These are phyloP conservation scores for Hamigera avellanea DNA, from an alignment of 495 filamentous ascomycete genomes.

Conservation along the genomic window DNA sequence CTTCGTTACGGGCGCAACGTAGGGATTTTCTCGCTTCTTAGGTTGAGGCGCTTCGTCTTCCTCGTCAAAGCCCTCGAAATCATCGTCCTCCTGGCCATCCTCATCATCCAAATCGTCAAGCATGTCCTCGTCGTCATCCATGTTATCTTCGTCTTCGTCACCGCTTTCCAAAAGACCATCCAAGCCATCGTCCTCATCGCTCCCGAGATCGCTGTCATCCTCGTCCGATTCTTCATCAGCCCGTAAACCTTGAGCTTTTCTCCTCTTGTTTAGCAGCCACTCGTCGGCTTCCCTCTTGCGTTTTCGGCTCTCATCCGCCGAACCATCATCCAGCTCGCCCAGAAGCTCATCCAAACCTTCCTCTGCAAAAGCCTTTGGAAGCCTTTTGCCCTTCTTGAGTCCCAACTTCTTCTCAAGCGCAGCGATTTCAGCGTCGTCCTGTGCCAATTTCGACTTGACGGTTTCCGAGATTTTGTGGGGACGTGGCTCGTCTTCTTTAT, in stretches of 20 bases:
- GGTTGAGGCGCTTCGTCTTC: constrained; percentile 15
- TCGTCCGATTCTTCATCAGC: constrained; percentile 18
- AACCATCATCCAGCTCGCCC: constrained; percentile 50
- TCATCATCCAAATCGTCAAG: constrained; percentile 18
- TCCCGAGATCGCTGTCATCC: constrained; percentile 13
- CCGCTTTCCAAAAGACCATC: constrained; percentile 8
- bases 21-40: constrained; percentile 50
- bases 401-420: constrained; percentile 83
- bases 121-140: constrained; percentile 15
- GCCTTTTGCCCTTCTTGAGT: constrained; percentile 63
- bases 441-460: constrained; percentile 49
- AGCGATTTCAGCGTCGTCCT: constrained; percentile 80
- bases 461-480: constrained; percentile 39
- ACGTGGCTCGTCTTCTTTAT: constrained; percentile 12
- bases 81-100: constrained; percentile 12
- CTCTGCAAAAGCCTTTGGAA: constrained; percentile 66
- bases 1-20: constrained; percentile 39
- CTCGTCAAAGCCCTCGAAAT: constrained; percentile 31
- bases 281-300: constrained; percentile 44
- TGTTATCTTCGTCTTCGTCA: constrained; percentile 15
- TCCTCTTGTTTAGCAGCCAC: constrained; percentile 52
- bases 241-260: constrained; percentile 44
- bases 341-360: constrained; percentile 76
- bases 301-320: constrained; percentile 36
- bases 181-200: constrained; percentile 12